Evolutionary conservation across 2,329 filamentous ascomycete species (phyloP), one percentile per base, ranked within the genome.

Genomic region (Periglandula ipomoeae): DNA sequence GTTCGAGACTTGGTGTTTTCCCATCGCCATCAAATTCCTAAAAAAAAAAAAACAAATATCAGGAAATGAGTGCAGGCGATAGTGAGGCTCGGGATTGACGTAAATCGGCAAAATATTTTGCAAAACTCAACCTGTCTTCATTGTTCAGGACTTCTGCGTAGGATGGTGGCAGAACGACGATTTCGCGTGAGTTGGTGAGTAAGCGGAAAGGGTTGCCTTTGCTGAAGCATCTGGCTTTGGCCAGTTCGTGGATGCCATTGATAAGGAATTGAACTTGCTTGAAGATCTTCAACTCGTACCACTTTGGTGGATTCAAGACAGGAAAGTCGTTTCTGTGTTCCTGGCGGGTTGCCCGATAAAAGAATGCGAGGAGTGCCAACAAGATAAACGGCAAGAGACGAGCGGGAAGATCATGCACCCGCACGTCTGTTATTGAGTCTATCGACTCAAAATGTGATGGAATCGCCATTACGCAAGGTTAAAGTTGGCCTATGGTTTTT

Each of bases 341-440:
- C 15, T 15, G 44, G 3, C 39, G 45, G 19, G 32, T 15, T 26
- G 47, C 3, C 15, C 30, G 30, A 4, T 44, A 7, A 13, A n/a
- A 47, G 11, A 49, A 15, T 19, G 34, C 44, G n/a, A 52, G 62
- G 56, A 74, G 69, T 69, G 65, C 71, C 47, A 75, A 69, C 66
- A 79, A 76, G 68, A 63, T 75, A 53, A 77, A 71, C 65, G 66
- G 65, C 59, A 78, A 73, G 3, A 51, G 20, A 13, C 24, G 50
- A 17, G 8, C 6, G 15, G 69, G 37, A 5, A 46, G 32, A 17
- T 32, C 30, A 24, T 20, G 38, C 23, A 23, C 7, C 15, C 23
- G n/a, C 11, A n/a, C 9, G 39, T 20, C 35, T 5, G 23, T n/a
- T 5, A 44, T 38, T 19, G 20, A 27, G 41, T 45, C 40, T 8